A percentile compares a stretch with the other conserved stretches of the same genome.
These are phyloP conservation scores for Diospyros kaki DNA, from an alignment of 148 eudicot genomes.

Conservation along the genomic window DNA sequence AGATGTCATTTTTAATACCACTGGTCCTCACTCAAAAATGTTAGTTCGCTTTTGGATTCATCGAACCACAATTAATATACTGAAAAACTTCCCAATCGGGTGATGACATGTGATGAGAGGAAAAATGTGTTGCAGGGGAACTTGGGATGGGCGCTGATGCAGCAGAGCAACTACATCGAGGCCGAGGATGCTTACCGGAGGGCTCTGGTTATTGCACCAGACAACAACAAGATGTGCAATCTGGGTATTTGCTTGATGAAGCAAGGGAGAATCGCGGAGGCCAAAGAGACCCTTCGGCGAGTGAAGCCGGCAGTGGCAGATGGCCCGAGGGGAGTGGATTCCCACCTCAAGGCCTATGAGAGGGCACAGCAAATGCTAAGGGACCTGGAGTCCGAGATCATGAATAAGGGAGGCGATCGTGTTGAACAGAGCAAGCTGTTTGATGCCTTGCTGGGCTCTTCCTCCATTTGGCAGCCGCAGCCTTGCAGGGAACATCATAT, in stretches of 20 bases:
- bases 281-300: constrained; percentile 65
- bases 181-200: constrained; percentile 94
- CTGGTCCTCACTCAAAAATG: too few species aligned
- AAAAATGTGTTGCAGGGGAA: constrained; percentile 59
- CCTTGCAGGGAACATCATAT: constrained; percentile 66
- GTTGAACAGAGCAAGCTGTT: constrained; percentile 75
- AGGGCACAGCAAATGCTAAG: constrained; percentile 92
- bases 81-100: too few species aligned
- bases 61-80: too few species aligned
- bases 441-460: constrained; percentile 71
- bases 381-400: constrained; percentile 81
- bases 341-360: constrained; percentile 95
- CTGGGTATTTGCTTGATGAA: constrained; percentile 93
- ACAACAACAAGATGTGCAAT: constrained; percentile 97
- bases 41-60: too few species aligned
- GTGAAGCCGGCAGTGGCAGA: constrained; percentile 76
- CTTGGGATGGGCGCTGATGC: constrained; percentile 98
- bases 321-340: constrained; percentile 88
- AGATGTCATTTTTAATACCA: not conserved
- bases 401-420: constrained; percentile 61
- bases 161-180: constrained; percentile 77
- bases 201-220: constrained; percentile 78
- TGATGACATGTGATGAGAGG: not conserved
- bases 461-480: constrained; percentile 96
- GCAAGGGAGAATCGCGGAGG: constrained; percentile 83